A percentile compares a stretch with the other conserved stretches of the same genome.
Conservation (phyloP, 2,329 filamentous ascomycete genomes). For the Ascosphaera pollenicola region DNA sequence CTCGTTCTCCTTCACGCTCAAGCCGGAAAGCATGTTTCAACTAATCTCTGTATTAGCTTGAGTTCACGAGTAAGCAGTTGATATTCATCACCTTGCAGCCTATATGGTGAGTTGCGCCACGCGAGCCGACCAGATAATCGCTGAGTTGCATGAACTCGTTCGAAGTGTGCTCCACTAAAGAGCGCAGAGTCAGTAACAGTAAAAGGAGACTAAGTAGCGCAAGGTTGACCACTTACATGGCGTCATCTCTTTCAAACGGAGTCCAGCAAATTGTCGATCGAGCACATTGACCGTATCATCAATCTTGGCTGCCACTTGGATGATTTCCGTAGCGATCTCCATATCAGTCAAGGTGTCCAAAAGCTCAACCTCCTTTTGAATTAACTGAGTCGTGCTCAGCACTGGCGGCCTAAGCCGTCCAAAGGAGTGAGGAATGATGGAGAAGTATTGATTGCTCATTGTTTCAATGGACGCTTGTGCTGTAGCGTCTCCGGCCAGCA, state of each 20-base stretch:
- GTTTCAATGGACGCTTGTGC: conserved; percentile 29
- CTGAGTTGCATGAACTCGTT: conserved; percentile 43
- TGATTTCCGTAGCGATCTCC: conserved; percentile 58
- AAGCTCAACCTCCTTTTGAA: conserved; percentile 60
- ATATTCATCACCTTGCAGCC: conserved; percentile 12
- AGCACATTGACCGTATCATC: conserved; percentile 35
- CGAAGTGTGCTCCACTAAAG: conserved; percentile 29
- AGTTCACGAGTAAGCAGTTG: conserved; percentile 2
- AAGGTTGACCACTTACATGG: conserved; percentile 17
- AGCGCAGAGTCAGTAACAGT: conserved; percentile 1
- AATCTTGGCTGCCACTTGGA: conserved; percentile 40
- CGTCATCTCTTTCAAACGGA: conserved; percentile 58
- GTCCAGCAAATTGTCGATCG: conserved; percentile 48
- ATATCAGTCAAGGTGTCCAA: conserved; percentile 67
- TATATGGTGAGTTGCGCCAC: conserved; percentile 42
- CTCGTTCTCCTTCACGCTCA: conserved; percentile 47
- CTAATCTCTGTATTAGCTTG: conserved; percentile 9
- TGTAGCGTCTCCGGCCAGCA: conserved; percentile 32
- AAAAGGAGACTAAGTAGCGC: background rate
- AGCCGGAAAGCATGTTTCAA: conserved; percentile 66
- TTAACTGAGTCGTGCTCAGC: conserved; percentile 30
- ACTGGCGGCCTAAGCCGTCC: conserved; percentile 51
- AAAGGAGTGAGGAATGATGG: conserved; percentile 61
- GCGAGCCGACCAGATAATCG: conserved; percentile 44
- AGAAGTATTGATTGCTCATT: conserved; percentile 61